Evolutionary conservation across 2,329 filamentous ascomycete genomes (phyloP).

Genomic region (Penicillium sp.): DNA sequence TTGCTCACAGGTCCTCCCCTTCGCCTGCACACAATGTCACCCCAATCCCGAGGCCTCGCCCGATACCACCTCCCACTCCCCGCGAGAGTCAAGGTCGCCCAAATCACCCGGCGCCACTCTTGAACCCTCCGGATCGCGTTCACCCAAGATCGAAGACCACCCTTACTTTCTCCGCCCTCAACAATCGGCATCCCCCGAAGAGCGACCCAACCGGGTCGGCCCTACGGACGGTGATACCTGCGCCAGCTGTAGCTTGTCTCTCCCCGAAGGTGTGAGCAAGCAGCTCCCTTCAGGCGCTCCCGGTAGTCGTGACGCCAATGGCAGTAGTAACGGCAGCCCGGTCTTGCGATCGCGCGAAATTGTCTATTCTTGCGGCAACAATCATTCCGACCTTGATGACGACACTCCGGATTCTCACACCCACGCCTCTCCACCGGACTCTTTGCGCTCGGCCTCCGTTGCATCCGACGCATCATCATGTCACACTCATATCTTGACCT

Average conservation of each 20-base stretch:
- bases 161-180: slow-evolving; percentile 54
- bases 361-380: slow-evolving; percentile 55
- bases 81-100: slow-evolving; percentile 26
- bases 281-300: slow-evolving; percentile 58
- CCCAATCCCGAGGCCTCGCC: slow-evolving; percentile 46
- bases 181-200: slow-evolving; percentile 42
- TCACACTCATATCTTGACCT: slow-evolving; percentile 61
- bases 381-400: slow-evolving; percentile 43
- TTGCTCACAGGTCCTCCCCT: slow-evolving; percentile 61
- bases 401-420: slow-evolving; percentile 39
- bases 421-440: slow-evolving; percentile 45
- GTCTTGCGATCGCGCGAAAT: slow-evolving; percentile 59
- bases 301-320: slow-evolving; percentile 54
- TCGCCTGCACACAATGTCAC: slow-evolving; percentile 58
- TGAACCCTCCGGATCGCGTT: slow-evolving; percentile 26
- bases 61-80: slow-evolving; percentile 36
- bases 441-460: slow-evolving; percentile 45
- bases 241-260: slow-evolving; percentile 60
- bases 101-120: slow-evolving; percentile 13
- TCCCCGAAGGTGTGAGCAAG: slow-evolving; percentile 59
- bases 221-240: slow-evolving; percentile 57
- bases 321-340: slow-evolving; percentile 56
- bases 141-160: slow-evolving; percentile 51
- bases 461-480: slow-evolving; percentile 50
- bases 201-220: slow-evolving; percentile 49